These are phyloP conservation scores for Lactifluus rugatus DNA, from an alignment of 768 basidiomycete genomes.

Conservation along the genomic window DNA sequence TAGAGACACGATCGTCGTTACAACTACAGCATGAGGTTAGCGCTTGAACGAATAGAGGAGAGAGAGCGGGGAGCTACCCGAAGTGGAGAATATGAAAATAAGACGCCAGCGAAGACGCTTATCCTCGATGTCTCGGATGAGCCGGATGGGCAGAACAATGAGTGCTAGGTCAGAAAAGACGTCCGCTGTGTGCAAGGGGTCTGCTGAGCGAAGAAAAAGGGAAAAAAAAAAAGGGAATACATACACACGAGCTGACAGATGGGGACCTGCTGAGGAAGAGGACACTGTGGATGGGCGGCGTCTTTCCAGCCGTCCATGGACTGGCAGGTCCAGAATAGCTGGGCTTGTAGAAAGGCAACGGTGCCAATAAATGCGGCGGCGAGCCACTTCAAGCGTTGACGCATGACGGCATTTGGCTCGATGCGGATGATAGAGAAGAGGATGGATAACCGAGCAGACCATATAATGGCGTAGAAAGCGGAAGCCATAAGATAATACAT, in stretches of 20 bases:
- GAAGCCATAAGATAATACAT: conserved; percentile 24
- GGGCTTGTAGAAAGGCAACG: conserved; percentile 33
- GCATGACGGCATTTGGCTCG: conserved; percentile 28
- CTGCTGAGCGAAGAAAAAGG: background rate
- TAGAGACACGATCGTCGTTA: conserved; percentile 25
- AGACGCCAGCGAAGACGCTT: conserved; percentile 32
- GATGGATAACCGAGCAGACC: conserved; percentile 37
- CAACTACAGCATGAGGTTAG: conserved; percentile 8
- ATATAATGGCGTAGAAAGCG: conserved; percentile 24
- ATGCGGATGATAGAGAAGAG: conserved; percentile 47
- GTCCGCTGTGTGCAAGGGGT: conserved; percentile 31
- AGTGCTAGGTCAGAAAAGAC: conserved; percentile 37
- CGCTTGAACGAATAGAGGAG: background rate
- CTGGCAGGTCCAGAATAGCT: conserved; percentile 39
- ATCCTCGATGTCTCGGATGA: conserved; percentile 37
- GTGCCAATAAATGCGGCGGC: conserved; percentile 25
- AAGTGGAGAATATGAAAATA: conserved; percentile 45
- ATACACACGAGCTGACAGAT: conserved; percentile 42
- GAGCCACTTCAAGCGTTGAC: conserved; percentile 13
- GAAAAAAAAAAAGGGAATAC: conserved; percentile 18
- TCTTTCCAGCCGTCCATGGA: conserved; percentile 33
- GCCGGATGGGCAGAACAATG: conserved; percentile 35
- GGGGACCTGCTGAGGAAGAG: conserved; percentile 38
- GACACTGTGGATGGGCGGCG: conserved; percentile 30
- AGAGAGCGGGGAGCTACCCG: conserved; percentile 26